A percentile compares a stretch with the other conserved stretches of the same genome.
These are phyloP conservation scores for Pseudonitzschia delicatissima DNA, from an alignment of 108 stramenopile genomes.

Conservation along the genomic window DNA sequence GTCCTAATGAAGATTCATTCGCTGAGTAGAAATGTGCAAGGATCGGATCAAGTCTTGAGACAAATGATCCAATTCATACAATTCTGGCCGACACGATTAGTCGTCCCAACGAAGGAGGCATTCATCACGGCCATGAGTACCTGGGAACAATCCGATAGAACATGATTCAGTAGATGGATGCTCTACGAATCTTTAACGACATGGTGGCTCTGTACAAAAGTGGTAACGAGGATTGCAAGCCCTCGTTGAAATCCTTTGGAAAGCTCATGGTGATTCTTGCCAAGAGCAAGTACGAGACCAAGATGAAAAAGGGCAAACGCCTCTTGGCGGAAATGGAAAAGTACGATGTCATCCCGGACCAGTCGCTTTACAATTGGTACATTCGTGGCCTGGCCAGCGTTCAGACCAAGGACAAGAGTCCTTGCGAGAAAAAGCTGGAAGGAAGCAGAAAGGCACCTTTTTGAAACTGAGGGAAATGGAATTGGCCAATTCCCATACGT, in stretches of 20 bases:
- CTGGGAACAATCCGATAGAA: neutral
- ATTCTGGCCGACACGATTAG: neutral
- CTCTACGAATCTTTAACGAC: neutral
- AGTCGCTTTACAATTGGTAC: conserved; percentile 19
- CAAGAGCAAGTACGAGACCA: conserved; percentile 1
- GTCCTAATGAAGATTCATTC: conserved; percentile 23
- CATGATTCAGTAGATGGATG: neutral
- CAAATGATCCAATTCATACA: conserved; percentile 15
- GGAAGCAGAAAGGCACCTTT: neutral
- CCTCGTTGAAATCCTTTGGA: conserved; percentile 4
- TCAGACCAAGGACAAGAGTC: neutral
- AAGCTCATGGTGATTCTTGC: conserved; percentile 15
- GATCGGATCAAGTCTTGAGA: conserved; percentile 3
- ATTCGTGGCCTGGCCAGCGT: conserved; percentile 4
- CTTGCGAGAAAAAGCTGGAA: neutral
- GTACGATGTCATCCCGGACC: neutral
- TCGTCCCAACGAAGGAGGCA: conserved; percentile 5
- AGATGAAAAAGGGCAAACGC: neutral
- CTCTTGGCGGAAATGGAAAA: conserved; percentile 3
- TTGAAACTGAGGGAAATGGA: neutral
- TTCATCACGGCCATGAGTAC: conserved; percentile 19
- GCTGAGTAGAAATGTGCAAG: neutral
- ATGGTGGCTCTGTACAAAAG: conserved; percentile 1
- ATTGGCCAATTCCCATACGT: conserved; percentile 10
- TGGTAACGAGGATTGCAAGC: conserved; percentile 4